Percentiles rank a stretch among this genome's conserved stretches.
Conservation (phyloP, 2,329 filamentous ascomycete species). For the Fusarium xylarioides region DNA sequence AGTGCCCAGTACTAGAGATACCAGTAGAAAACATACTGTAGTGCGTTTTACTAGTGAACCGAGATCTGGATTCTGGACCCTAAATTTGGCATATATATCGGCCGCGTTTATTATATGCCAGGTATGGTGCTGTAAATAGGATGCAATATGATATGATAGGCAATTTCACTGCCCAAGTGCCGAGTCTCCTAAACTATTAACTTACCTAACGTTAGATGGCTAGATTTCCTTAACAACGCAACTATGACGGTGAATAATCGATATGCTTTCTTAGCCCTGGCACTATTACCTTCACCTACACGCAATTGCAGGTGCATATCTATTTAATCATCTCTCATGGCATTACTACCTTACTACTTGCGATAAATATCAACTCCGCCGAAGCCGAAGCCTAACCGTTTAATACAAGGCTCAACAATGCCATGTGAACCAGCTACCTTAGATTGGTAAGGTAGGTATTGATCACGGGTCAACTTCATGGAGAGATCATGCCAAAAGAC, state of each 20-base stretch:
- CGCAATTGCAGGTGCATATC: neutral
- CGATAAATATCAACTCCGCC: neutral
- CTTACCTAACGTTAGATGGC: neutral
- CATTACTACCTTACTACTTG: neutral
- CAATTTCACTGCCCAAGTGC: neutral
- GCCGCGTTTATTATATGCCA: neutral
- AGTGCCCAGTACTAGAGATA: neutral
- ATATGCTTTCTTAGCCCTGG: neutral
- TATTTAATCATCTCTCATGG: neutral
- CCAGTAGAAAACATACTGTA: neutral
- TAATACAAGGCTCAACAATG: slow-evolving; percentile 8
- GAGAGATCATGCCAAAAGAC: neutral
- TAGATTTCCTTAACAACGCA: neutral
- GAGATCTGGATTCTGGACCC: neutral
- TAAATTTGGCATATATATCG: neutral
- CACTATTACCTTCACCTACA: neutral
- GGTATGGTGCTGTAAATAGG: neutral
- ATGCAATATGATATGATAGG: neutral
- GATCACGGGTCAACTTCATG: neutral
- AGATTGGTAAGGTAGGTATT: neutral
- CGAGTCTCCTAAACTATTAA: neutral
- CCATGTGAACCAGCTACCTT: neutral
- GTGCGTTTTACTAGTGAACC: neutral
- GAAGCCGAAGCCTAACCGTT: neutral
- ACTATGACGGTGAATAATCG: neutral